Evolutionary conservation across 805 yeast species (phyloP).

Genomic region (Ogataea parapolymorpha): DNA sequence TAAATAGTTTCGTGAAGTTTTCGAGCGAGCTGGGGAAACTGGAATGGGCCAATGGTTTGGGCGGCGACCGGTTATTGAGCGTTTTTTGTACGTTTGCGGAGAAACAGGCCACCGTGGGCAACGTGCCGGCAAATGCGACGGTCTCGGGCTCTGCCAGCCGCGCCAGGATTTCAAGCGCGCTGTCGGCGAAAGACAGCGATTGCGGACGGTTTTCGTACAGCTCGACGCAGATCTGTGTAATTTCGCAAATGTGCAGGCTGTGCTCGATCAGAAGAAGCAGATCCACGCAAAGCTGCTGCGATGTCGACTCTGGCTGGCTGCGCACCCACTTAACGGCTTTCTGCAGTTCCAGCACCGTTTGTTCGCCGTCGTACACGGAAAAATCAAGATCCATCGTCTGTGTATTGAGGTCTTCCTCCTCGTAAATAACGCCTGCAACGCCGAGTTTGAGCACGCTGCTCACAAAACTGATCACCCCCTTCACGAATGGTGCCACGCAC

Average conservation of each 20-base stretch:
- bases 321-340: conserved; percentile 34
- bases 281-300: conserved; percentile 15
- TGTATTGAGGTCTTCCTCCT: conserved; percentile 73
- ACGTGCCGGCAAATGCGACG: conserved; percentile 18
- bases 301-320: conserved; percentile 14
- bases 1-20: conserved; percentile 28
- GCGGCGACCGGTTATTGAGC: conserved; percentile 49
- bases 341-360: conserved; percentile 30
- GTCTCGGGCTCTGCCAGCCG: conserved; percentile 4
- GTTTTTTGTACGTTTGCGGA: conserved; percentile 46
- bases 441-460: conserved; percentile 46
- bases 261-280: conserved; percentile 12
- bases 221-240: conserved; percentile 9
- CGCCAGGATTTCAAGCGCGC: conserved; percentile 6
- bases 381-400: conserved; percentile 54
- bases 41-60: conserved; percentile 28
- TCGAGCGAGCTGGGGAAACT: conserved; percentile 19
- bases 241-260: conserved; percentile 7
- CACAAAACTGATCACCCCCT: conserved; percentile 54
- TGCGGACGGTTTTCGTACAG: conserved; percentile 5
- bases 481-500: conserved; percentile 47
- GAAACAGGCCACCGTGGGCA: conserved; percentile 37
- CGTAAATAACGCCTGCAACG: conserved; percentile 56
- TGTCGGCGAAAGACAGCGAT: background rate
- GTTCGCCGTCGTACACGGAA: conserved; percentile 21